Conservation (phyloP, 1,139 yeast species). For the Blastobotrys proliferans region DNA sequence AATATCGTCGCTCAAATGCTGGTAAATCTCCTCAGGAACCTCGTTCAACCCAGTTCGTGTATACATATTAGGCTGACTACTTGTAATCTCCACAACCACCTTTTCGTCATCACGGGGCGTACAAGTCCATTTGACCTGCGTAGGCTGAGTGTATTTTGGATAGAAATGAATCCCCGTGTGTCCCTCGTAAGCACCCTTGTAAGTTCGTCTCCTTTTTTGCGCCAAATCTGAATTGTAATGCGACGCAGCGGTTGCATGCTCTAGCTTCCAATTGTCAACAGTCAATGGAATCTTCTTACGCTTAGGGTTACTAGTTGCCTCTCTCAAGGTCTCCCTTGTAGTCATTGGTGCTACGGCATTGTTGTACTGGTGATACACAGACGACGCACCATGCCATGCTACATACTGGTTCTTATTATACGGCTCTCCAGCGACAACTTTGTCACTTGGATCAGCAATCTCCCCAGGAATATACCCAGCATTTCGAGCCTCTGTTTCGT, state of each 20-base stretch:
- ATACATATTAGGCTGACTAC: conserved; percentile 39
- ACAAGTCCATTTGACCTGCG: conserved; percentile 36
- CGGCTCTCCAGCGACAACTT: conserved; percentile 41
- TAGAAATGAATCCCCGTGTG: conserved; percentile 76
- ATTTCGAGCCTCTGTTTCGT: conserved; percentile 67
- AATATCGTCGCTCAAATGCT: conserved; percentile 52
- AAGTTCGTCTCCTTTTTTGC: conserved; percentile 55
- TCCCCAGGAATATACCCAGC: conserved; percentile 78
- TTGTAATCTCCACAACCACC: conserved; percentile 49
- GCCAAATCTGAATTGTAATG: conserved; percentile 61
- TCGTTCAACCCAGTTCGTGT: conserved; percentile 60
- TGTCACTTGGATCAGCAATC: conserved; percentile 70
- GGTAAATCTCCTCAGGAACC: conserved; percentile 56
- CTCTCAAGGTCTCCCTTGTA: conserved; percentile 27
- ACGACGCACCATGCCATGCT: conserved; percentile 50
- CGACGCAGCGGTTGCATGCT: conserved; percentile 73
- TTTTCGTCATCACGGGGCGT: conserved; percentile 14
- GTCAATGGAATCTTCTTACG: conserved; percentile 42
- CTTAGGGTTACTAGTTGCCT: conserved; percentile 23
- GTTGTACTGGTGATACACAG: conserved; percentile 39
- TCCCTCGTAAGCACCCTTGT: conserved; percentile 65
- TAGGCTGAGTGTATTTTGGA: conserved; percentile 76
- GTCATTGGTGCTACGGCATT: conserved; percentile 33
- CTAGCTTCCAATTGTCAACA: conserved; percentile 82
- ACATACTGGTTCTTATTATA: conserved; percentile 49